These are phyloP conservation scores for Cercospora canescens DNA, from an alignment of 2,329 filamentous ascomycete genomes.

Conservation along the genomic window DNA sequence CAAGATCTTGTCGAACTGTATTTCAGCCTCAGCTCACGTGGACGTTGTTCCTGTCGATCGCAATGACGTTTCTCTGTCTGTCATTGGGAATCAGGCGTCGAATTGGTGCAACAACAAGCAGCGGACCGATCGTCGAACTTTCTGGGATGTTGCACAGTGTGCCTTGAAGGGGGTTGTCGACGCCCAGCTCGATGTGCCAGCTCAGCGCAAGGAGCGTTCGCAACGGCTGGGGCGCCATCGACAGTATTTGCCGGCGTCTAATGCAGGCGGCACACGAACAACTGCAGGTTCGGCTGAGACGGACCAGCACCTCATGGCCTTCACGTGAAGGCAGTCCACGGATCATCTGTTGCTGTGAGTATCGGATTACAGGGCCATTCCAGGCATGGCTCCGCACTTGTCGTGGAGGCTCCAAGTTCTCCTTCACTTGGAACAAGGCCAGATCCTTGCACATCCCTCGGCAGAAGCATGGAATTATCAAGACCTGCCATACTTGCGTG, in stretches of 20 bases:
- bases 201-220: not conserved
- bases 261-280: not conserved
- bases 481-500: not conserved
- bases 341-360: not conserved
- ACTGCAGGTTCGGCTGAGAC: conserved; percentile 2
- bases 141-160: not conserved
- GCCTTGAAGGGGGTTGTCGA: not conserved
- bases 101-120: not conserved
- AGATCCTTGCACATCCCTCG: not conserved
- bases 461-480: not conserved
- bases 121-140: not conserved
- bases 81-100: not conserved
- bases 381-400: not conserved
- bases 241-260: not conserved
- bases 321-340: not conserved
- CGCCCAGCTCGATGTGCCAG: not conserved
- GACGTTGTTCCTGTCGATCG: conserved; percentile 1
- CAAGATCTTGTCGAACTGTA: not conserved
- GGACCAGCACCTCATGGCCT: not conserved
- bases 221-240: not conserved
- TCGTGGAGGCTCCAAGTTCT: not conserved
- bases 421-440: not conserved
- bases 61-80: not conserved
- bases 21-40: conserved; percentile 2
- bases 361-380: not conserved